phyloP scores from a whole-genome alignment of 352 stramenopile genomes.

The Blastocystis sp. region DNA sequence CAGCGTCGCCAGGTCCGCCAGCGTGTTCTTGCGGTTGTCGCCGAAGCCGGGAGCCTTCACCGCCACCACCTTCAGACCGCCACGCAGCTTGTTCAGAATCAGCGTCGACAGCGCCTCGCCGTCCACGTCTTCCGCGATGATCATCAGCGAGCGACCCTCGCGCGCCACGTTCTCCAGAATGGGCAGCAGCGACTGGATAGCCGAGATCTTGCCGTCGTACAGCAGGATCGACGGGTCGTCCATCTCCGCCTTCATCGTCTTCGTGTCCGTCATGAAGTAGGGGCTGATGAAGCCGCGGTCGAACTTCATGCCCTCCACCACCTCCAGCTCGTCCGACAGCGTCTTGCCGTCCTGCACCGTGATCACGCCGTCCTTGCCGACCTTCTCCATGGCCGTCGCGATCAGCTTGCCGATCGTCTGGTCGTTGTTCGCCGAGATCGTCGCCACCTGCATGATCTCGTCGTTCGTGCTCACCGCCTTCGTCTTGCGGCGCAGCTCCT shows the following conservation, averaged over 20 bases:
- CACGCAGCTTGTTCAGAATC: conserved; percentile 98
- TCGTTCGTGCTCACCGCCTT: conserved; percentile 92
- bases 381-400: conserved; percentile 94
- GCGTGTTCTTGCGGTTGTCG: conserved; percentile 96
- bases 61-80: conserved; percentile 95
- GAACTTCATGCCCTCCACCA: conserved; percentile 99
- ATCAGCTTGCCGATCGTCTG: conserved; percentile 92
- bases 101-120: conserved; percentile 92
- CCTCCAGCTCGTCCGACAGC: conserved; percentile 95
- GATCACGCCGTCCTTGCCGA: conserved; percentile 94
- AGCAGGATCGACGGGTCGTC: conserved; percentile 96
- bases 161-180: conserved; percentile 94
- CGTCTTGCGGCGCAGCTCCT: conserved; percentile 84
- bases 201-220: conserved; percentile 99
- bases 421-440: conserved; percentile 97
- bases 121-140: conserved; percentile 98
- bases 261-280: conserved; percentile 99
- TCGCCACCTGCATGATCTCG: conserved; percentile 95
- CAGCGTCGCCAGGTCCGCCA: conserved; percentile 96
- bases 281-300: conserved; percentile 98
- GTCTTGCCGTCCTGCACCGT: conserved; percentile 94
- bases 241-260: conserved; percentile 93
- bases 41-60: conserved; percentile 98
- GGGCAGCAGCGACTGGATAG: conserved; percentile 85
- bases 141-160: conserved; percentile 86